Conservation (phyloP, 1,139 yeast species). For the Geotrichum carabidarum region DNA sequence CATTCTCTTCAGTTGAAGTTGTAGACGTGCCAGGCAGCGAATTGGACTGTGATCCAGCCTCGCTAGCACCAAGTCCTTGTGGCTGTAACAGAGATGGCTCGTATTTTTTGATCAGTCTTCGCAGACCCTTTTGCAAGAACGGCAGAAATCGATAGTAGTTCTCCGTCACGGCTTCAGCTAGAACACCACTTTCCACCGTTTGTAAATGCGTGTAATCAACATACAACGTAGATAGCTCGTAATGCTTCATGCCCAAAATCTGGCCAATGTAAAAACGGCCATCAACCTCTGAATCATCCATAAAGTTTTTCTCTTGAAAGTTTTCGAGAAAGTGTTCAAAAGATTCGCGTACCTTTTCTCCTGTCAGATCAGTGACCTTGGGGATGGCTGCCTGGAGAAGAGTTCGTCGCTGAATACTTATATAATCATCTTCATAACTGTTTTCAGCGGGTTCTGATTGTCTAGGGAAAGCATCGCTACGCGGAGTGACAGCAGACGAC, state of each 20-base stretch:
- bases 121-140: slow-evolving; percentile 68
- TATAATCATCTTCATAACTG: slow-evolving; percentile 1
- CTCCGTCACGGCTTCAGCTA: slow-evolving; percentile 83
- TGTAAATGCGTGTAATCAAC: slow-evolving; percentile 79
- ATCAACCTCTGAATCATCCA: slow-evolving; percentile 33
- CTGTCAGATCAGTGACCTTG: slow-evolving; percentile 84
- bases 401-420: slow-evolving; percentile 15
- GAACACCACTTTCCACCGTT: slow-evolving; percentile 73
- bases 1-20: slow-evolving; percentile 46
- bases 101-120: slow-evolving; percentile 63
- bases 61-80: slow-evolving; percentile 23
- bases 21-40: slow-evolving; percentile 29
- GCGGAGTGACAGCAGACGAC: slow-evolving; percentile 14
- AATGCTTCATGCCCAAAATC: slow-evolving; percentile 71
- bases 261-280: slow-evolving; percentile 72
- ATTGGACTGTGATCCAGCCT: slow-evolving; percentile 24
- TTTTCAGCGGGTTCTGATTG: slow-evolving; percentile 5
- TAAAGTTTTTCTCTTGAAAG: slow-evolving; percentile 41
- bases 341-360: slow-evolving; percentile 87
- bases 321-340: slow-evolving; percentile 81
- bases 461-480: slow-evolving; percentile 17
- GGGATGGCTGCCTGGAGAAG: slow-evolving; percentile 46
- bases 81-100: slow-evolving; percentile 68
- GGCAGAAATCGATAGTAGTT: slow-evolving; percentile 93
- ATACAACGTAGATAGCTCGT: slow-evolving; percentile 72